A percentile compares a stretch with the other conserved stretches of the same genome.
These are phyloP conservation scores for Rauvolfia tetraphylla DNA, from an alignment of 257 asterid species.

Conservation along the genomic window DNA sequence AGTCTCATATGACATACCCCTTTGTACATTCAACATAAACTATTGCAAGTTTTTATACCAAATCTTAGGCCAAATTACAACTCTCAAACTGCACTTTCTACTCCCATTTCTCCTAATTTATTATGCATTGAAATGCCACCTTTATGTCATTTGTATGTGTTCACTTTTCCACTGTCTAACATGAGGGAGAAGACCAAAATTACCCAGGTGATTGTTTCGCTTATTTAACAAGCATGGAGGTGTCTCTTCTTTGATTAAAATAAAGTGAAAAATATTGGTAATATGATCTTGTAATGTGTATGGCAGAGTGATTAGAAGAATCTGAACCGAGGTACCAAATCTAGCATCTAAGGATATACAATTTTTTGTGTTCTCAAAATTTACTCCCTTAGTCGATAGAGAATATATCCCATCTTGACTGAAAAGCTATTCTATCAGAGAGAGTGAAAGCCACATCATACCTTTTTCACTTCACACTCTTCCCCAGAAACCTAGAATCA, in stretches of 20 bases:
- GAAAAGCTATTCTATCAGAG: neutral
- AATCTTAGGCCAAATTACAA: no score
- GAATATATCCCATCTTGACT: neutral
- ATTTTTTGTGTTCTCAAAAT: neutral
- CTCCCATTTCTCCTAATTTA: neutral
- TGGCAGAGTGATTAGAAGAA: neutral
- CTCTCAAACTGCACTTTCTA: neutral
- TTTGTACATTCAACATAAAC: no score
- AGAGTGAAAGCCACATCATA: neutral
- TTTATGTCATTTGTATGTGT: no score
- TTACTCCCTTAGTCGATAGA: neutral
- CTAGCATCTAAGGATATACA: neutral
- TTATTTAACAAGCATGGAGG: no score
- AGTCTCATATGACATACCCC: neutral
- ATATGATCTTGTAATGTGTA: neutral
- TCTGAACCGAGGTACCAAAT: neutral
- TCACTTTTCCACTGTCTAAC: no score
- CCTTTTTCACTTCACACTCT: neutral
- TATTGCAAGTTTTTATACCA: no score
- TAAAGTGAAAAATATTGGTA: no score
- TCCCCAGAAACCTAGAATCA: constrained; percentile 2
- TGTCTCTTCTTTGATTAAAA: no score
- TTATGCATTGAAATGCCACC: neutral
- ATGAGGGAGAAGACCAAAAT: no score
- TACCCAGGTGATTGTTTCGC: no score